Conservation (phyloP, 495 filamentous ascomycete genomes). For the Trichoderma reesei region DNA sequence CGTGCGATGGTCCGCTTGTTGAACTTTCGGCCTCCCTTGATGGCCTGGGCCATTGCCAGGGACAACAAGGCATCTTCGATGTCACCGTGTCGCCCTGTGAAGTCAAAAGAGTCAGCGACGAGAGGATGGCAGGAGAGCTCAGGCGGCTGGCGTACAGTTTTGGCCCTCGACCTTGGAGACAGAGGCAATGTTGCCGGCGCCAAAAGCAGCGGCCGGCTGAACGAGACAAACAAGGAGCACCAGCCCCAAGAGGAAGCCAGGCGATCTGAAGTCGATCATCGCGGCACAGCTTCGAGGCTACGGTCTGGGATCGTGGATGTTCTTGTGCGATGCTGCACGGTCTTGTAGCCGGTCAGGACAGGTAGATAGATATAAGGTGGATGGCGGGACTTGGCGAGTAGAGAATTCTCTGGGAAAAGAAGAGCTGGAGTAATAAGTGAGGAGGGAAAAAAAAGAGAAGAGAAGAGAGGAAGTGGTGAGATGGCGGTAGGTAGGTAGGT, state of each 20-base stretch:
- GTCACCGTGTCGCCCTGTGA: slow-evolving; percentile 77
- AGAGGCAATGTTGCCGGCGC: slow-evolving; percentile 74
- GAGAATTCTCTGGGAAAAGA: neutral
- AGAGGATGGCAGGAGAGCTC: neutral
- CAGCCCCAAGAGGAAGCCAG: slow-evolving; percentile 33
- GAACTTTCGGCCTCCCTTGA: slow-evolving; percentile 70
- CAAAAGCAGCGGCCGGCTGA: slow-evolving; percentile 65
- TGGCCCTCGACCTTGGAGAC: slow-evolving; percentile 69
- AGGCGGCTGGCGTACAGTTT: slow-evolving; percentile 46
- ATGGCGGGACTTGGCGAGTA: neutral
- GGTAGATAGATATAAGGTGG: neutral
- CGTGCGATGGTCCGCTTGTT: slow-evolving; percentile 77
- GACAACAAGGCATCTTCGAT: slow-evolving; percentile 82
- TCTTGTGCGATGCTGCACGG: neutral
- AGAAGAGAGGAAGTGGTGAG: too few species aligned
- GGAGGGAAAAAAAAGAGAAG: too few species aligned
- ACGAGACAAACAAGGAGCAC: slow-evolving; percentile 48
- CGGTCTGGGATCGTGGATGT: neutral
- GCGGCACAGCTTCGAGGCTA: slow-evolving; percentile 13
- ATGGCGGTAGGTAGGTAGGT: too few species aligned
- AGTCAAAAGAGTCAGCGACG: slow-evolving; percentile 13
- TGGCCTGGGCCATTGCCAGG: slow-evolving; percentile 62
- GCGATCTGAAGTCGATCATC: slow-evolving; percentile 33
- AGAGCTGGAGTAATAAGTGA: neutral
- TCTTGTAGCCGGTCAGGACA: neutral